phyloP scores from a whole-genome alignment of 208 protist species.

The Zelonia costaricensis region DNA sequence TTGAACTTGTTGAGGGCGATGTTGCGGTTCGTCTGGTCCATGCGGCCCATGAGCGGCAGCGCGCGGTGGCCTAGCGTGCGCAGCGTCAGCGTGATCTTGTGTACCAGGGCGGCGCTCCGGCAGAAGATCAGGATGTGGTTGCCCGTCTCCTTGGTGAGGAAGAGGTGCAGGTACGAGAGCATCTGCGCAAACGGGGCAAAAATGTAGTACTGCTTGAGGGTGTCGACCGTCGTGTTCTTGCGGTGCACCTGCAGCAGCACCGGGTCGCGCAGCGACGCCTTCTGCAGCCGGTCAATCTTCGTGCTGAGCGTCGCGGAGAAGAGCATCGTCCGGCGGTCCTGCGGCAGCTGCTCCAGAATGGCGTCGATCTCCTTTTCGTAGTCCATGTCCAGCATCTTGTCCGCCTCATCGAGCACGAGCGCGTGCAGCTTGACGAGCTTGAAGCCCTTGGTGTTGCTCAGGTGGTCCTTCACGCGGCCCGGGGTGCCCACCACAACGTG shows the following conservation, averaged over 20 bases:
- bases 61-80: constrained; percentile 89
- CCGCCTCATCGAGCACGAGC: constrained; percentile 98
- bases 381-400: constrained; percentile 98
- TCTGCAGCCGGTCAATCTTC: constrained; percentile 98
- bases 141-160: constrained; percentile 86
- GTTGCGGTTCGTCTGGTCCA: constrained; percentile 92
- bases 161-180: constrained; percentile 88
- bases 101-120: constrained; percentile 87
- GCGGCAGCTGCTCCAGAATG: constrained; percentile 93
- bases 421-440: constrained; percentile 94
- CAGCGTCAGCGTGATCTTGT: constrained; percentile 90
- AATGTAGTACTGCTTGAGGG: constrained; percentile 96
- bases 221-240: constrained; percentile 97
- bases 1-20: constrained; percentile 91
- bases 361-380: constrained; percentile 98
- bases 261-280: constrained; percentile 96
- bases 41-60: constrained; percentile 91
- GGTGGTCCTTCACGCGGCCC: constrained; percentile 97
- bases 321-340: constrained; percentile 94
- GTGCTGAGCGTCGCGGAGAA: constrained; percentile 99
- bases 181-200: constrained; percentile 96
- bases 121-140: constrained; percentile 94
- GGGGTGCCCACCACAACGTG: constrained; percentile 98
- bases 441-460: constrained; percentile 99
- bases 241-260: constrained; percentile 95